phyloP scores from a whole-genome alignment of 129 eudicot genomes.

The Oenanthe sinensis region DNA sequence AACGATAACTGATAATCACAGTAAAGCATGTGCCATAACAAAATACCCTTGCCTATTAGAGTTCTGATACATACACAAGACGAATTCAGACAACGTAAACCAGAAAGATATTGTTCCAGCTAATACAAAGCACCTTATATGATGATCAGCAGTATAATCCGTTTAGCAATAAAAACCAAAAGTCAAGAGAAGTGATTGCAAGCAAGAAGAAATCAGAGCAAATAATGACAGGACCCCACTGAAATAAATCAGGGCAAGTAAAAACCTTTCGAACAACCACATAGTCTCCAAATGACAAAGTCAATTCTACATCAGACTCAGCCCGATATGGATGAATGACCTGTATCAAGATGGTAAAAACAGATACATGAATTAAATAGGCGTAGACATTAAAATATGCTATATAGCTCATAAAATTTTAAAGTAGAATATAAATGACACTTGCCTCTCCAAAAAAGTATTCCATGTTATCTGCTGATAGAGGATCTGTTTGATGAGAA shows the following conservation, averaged over 20 bases:
- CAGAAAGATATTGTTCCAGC: not conserved
- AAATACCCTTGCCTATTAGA: not conserved
- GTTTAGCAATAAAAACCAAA: not conserved
- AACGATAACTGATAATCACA: not conserved
- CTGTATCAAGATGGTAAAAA: constrained; percentile 22
- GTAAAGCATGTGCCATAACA: not conserved
- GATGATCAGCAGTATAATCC: not conserved
- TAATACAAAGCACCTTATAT: not conserved
- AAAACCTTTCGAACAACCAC: constrained; percentile 82
- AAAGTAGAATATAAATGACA: not conserved
- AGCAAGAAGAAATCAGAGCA: not conserved
- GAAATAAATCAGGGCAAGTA: not conserved
- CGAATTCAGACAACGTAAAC: not conserved
- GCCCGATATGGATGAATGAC: constrained; percentile 73
- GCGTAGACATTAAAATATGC: not conserved
- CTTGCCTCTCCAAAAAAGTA: constrained; percentile 81
- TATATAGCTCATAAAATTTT: not conserved
- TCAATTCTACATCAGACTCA: constrained; percentile 78
- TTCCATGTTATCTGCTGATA: constrained; percentile 40
- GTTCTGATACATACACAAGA: not conserved
- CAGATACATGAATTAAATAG: not conserved
- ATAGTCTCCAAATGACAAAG: constrained; percentile 63
- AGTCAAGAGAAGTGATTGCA: not conserved
- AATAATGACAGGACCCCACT: not conserved
- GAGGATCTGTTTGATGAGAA: constrained; percentile 32